Base-by-base conservation (phyloP, 176 grass and related monocot species). In the Aegilops umbellulata region DNA sequence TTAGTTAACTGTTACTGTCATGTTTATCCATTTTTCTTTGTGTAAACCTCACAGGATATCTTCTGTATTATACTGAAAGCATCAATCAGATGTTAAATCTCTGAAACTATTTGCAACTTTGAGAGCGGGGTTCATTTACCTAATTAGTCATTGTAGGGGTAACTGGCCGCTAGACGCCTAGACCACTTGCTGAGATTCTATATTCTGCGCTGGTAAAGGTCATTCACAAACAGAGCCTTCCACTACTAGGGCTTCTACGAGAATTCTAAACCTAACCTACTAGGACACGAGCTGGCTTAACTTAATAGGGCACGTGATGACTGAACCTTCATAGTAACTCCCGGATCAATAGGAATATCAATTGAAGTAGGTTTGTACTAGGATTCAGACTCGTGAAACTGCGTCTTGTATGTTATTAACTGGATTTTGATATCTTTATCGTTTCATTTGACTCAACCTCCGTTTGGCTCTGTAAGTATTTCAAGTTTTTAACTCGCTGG, bases 1-100 rank as follows among this genome's bases (percentile, higher is more conserved):
- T 98, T 60, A 83, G 86, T 80, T 84, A 39, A 32, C 35, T 80
- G 1, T 68, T 17, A 85, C 71, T 83, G 23, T 24, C 79, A 85
- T 58, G 17, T 58, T 82, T 30, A 27, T 72, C 14, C 24, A 63
- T 79, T 80, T 62, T 65, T 81, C 19, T 55, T 20, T 74, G 53
- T 32, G 58, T 44, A 62, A 57, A 82, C 25, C 51, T 66, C 20
- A 79, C 23, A 67, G 8, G 24, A 44, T 44, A 74, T 62, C 51
- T 73, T 53, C 49, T 58, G 53, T 47, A 74, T 46, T 49, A 19
- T 29, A 27, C 71, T 74, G 71, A 17, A 74, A 74, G 41, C 46
- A 49, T 27, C 41, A 47, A 44, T 49, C 71, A 47, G 13, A 44
- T 26, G 24, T 29, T 47, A 74, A 47, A 47, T 41, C 14, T 74